Evolutionary conservation across 345 rosid genomes (phyloP).

Genomic region (Excoecaria cochinchinensis): DNA sequence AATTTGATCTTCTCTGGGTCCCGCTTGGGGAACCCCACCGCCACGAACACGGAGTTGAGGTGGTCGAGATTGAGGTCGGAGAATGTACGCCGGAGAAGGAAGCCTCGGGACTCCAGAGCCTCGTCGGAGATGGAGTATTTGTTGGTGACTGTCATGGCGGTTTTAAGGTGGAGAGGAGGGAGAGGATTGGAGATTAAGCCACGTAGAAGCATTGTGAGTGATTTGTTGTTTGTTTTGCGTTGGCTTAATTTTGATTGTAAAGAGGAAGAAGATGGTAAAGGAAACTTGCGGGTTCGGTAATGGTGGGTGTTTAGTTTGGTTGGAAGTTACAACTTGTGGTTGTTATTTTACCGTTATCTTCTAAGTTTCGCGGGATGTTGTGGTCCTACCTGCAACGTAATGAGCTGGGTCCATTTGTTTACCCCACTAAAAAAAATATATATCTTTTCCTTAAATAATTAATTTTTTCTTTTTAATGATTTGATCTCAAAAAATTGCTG

Average conservation of each 20-base stretch:
- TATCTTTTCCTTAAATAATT: too few species aligned
- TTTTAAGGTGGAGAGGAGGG: slow-evolving; percentile 32
- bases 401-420: too few species aligned
- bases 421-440: too few species aligned
- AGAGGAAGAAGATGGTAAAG: too few species aligned
- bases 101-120: slow-evolving; percentile 65
- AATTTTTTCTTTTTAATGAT: too few species aligned
- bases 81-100: slow-evolving; percentile 60
- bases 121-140: slow-evolving; percentile 62
- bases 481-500: too few species aligned
- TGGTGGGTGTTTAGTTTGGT: not conserved
- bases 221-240: not conserved
- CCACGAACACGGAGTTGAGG: slow-evolving; percentile 71
- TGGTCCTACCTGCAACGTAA: not conserved
- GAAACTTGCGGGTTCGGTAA: not conserved
- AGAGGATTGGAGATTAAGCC: slow-evolving; percentile 52
- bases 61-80: slow-evolving; percentile 65
- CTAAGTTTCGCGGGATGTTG: slow-evolving; percentile 4
- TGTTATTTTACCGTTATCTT: slow-evolving; percentile 10
- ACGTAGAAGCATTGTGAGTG: slow-evolving; percentile 46
- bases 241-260: too few species aligned
- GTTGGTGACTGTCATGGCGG: slow-evolving; percentile 29
- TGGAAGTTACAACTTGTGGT: slow-evolving; percentile 4
- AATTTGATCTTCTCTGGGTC: slow-evolving; percentile 65
- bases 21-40: slow-evolving; percentile 88